A percentile compares a stretch with the other conserved stretches of the same genome.
These are phyloP conservation scores for Conidiobolus incongruus DNA, from an alignment of 371 early-diverging fungal genomes.

Conservation along the genomic window DNA sequence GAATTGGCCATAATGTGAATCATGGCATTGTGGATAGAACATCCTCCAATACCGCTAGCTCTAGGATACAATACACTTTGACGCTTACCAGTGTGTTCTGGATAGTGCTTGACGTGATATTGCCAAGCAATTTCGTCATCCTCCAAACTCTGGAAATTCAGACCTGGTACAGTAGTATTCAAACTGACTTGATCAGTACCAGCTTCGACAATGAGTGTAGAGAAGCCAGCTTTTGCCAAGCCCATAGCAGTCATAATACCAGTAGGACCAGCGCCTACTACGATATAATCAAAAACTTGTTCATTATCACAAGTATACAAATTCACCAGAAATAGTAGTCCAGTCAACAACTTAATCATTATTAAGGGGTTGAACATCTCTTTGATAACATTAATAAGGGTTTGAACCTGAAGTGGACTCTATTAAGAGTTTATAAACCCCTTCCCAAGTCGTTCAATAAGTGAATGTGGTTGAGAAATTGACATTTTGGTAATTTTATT, in stretches of 20 bases:
- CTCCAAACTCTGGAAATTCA: neutral
- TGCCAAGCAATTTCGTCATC: constrained; percentile 1
- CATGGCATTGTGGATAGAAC: constrained; percentile 3
- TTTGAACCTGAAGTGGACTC: too few relatives aligned
- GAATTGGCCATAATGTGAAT: neutral
- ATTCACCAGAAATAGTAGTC: too few relatives aligned
- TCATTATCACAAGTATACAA: too few relatives aligned
- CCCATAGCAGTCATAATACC: neutral
- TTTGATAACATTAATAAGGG: too few relatives aligned
- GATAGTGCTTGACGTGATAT: constrained; percentile 2
- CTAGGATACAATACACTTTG: constrained; percentile 2
- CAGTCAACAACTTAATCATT: too few relatives aligned
- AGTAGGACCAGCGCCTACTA: constrained; percentile 2
- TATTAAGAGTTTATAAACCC: too few relatives aligned
- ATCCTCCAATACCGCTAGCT: constrained; percentile 1
- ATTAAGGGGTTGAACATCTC: too few relatives aligned
- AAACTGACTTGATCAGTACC: neutral
- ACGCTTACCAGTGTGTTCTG: neutral
- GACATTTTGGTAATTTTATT: too few relatives aligned
- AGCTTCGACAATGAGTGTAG: neutral
- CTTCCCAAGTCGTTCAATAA: too few relatives aligned
- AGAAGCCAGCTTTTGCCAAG: neutral
- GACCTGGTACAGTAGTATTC: neutral
- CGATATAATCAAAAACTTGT: constrained; percentile 1
- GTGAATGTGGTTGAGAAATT: too few relatives aligned